Base-by-base conservation (phyloP, 805 yeast species). In the Saccharomyces kudriavzevii region DNA sequence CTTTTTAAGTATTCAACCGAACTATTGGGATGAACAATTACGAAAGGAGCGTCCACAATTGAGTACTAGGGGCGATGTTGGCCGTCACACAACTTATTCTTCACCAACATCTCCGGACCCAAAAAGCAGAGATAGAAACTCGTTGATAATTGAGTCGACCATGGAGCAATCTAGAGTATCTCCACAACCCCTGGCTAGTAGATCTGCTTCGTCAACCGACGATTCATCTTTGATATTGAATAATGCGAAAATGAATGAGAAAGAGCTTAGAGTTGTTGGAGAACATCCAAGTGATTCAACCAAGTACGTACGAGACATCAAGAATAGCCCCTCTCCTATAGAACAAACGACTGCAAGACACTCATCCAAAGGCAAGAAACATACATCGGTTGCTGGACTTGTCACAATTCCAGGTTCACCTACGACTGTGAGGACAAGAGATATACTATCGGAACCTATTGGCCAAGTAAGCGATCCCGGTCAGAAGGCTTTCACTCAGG, bases 1-100 rank as follows among this genome's bases (percentile, higher is more conserved):
- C 59, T 87, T 91, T 73, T 73, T 94, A 59, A 82, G 94, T 0
- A 85, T 90, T 29, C 80, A 92, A 20, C 96, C 96, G 45, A 77
- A 80, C 2, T 97, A 92, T 67, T 94, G 97, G 97, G 43, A 35
- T 35, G 43, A 35, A 35, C 24, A 35, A 5, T 35, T 35, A 20
- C 43, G 17, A 17, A 35, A 17, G 24, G 24, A 17, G 4, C 43
- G 11, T 17, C 43, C 43, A 9, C 22, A 35, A 17, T 9, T 17
- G 11, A 3, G 13, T 17, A 20, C 17, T 17, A 20, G 22, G 22
- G 43, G 43, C 17, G 43, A 35, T 17, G 11, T 35, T 35, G 43
- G 43, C 17, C 43, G 43, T 6, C 43, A 35, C 22, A n/a, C 43
- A 35, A 35, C 43, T 17, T 35, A 58, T 30, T 66, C 66, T 47